These are phyloP conservation scores for Phaeoacremonium minimum DNA, from an alignment of 2,329 filamentous ascomycete genomes.

Conservation along the genomic window DNA sequence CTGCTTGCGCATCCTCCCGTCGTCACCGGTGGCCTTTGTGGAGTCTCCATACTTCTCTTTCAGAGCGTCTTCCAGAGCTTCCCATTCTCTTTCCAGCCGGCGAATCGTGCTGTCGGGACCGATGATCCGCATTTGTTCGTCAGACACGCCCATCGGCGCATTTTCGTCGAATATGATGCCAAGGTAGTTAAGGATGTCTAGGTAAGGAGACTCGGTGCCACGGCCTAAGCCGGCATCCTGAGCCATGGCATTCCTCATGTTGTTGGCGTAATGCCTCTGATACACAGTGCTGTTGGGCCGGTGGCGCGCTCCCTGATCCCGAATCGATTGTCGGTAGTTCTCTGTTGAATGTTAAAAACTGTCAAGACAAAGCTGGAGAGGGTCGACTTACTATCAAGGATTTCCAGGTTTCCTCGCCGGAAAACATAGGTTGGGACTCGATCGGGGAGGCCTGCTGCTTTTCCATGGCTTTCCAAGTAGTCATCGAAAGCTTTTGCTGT, in stretches of 20 bases:
- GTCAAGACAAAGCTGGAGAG: neutral
- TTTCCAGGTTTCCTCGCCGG: neutral
- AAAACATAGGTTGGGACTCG: neutral
- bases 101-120: slow-evolving; percentile 6
- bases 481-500: neutral
- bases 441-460: neutral
- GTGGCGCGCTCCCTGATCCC: slow-evolving; percentile 1
- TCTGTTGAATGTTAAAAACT: neutral
- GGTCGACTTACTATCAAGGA: neutral
- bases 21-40: neutral
- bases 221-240: slow-evolving; percentile 9
- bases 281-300: slow-evolving; percentile 8
- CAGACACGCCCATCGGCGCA: slow-evolving; percentile 7
- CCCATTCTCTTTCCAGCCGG: slow-evolving; percentile 5
- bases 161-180: slow-evolving; percentile 7
- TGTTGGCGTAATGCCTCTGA: slow-evolving; percentile 8
- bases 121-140: slow-evolving; percentile 7
- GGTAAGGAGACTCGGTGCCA: slow-evolving; percentile 8
- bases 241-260: slow-evolving; percentile 8
- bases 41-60: neutral
- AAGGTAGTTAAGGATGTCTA: slow-evolving; percentile 9
- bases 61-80: neutral
- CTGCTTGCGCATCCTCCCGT: neutral
- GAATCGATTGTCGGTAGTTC: neutral
- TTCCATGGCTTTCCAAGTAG: neutral